Base-by-base conservation (phyloP, 2,329 filamentous ascomycete species). In the Sodiomyces alkalinus region DNA sequence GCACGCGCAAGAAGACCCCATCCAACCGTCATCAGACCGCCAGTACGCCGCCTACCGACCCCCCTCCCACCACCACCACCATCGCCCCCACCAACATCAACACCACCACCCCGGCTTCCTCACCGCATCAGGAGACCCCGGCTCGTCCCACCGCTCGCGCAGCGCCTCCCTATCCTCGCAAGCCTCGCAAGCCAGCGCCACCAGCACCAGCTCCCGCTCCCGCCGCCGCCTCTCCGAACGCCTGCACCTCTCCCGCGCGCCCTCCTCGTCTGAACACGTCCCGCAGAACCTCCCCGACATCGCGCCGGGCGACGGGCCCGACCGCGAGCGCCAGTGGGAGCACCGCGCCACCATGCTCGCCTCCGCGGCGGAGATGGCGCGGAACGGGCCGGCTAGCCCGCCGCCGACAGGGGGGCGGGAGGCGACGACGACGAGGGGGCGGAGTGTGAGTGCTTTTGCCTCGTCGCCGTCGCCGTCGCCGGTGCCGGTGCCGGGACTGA, bases 301-400 rank as follows among this genome's bases (percentile, higher is more conserved):
- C 32, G 56, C 63, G 27, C 48, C 55, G 39, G 54, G 60, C 43
- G 60, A 58, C 19, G 57, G 62, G 33, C 55, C 55, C 25, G 49
- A 43, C 23, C 45, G 49, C 35, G 80, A 92, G 59, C 71, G 72
- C 33, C 68, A 79, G 54, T 98, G 90, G 90, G 90, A 96, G 63
- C 77, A 80, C 58, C 68, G 87, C 34, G 90, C 90, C 17, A 94
- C 86, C n/a, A 70, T 92, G 34, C 60, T 96, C 39, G 87, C 82
- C 18, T 69, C 68, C 40, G 64, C 67, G 40, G 73, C 66, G 41
- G 62, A 67, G 40, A 47, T 55, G 41, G 52, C 55, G 33, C 54
- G 56, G 38, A 59, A 54, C 39, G 51, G 51, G 12, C 56, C 64
- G 4, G 37, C n/a, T n/a, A n/a, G 44, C 7, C 53, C 58, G 9